Conservation (phyloP, 78 protist genomes). For the Creolimax fragrantissima region DNA sequence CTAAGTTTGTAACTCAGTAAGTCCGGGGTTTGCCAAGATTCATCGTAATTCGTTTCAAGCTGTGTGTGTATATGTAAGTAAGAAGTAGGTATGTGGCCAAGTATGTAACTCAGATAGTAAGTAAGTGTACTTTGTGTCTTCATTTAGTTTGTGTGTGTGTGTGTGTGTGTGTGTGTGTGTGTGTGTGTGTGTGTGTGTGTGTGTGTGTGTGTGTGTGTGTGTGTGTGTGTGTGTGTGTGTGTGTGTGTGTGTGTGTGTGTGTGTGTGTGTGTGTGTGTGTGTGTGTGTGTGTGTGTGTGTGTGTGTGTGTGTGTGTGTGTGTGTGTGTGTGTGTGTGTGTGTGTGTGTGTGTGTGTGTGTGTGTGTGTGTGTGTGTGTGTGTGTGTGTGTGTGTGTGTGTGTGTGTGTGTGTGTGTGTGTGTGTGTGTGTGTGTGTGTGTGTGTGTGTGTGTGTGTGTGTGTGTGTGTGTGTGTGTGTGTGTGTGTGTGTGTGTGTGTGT, state of each 20-base stretch:
- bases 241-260: neutral
- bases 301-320: neutral
- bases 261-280: neutral
- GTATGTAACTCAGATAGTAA: too few species aligned
- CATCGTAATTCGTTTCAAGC: too few species aligned
- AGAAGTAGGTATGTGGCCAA: too few species aligned
- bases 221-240: neutral
- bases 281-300: neutral
- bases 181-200: too few species aligned
- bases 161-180: too few species aligned
- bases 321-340: neutral
- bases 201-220: too few species aligned
- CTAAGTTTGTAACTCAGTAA: too few species aligned
- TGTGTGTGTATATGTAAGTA: too few species aligned
- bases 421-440: neutral
- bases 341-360: neutral
- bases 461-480: neutral
- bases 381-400: neutral
- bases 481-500: neutral
- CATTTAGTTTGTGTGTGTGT: too few species aligned
- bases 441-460: neutral
- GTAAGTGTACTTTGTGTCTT: too few species aligned
- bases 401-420: neutral
- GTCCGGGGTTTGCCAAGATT: too few species aligned
- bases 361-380: neutral